Evolutionary conservation across 202 grass and related monocot species (phyloP).

Genomic region (Digitaria exilis): DNA sequence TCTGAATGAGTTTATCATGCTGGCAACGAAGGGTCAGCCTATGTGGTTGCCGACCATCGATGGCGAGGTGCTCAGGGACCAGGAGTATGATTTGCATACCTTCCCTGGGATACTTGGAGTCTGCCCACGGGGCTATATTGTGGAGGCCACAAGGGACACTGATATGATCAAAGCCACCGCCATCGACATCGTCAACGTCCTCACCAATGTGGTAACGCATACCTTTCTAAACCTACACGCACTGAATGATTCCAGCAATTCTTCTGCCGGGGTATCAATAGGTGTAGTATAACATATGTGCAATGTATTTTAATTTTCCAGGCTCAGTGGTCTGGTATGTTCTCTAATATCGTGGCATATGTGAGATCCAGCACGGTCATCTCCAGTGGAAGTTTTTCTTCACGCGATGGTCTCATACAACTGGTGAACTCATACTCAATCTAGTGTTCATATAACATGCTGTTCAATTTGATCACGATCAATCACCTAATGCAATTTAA

Average conservation of each 20-base stretch:
- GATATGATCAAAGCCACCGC: constrained; percentile 27
- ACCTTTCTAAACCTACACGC: neutral
- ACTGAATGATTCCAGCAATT: neutral
- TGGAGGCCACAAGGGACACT: constrained; percentile 41
- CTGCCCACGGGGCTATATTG: constrained; percentile 20
- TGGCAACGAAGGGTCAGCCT: neutral
- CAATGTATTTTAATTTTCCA: neutral
- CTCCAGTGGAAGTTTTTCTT: neutral
- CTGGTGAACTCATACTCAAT: constrained; percentile 28
- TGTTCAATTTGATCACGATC: neutral
- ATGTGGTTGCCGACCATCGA: constrained; percentile 15
- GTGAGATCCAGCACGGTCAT: neutral
- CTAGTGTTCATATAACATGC: neutral
- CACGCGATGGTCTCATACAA: constrained; percentile 8
- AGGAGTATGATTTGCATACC: neutral
- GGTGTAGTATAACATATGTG: neutral
- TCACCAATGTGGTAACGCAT: constrained; percentile 43
- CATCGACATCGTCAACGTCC: constrained; percentile 21
- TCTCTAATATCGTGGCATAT: constrained; percentile 33
- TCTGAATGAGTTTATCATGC: neutral
- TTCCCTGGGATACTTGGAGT: constrained; percentile 26
- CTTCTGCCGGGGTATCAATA: neutral
- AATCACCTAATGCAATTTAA: too few species aligned
- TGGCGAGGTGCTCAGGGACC: constrained; percentile 29
- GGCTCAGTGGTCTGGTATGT: constrained; percentile 39